Evolutionary conservation across 352 stramenopile genomes (phyloP).

Genomic region (Phytophthora megakarya): DNA sequence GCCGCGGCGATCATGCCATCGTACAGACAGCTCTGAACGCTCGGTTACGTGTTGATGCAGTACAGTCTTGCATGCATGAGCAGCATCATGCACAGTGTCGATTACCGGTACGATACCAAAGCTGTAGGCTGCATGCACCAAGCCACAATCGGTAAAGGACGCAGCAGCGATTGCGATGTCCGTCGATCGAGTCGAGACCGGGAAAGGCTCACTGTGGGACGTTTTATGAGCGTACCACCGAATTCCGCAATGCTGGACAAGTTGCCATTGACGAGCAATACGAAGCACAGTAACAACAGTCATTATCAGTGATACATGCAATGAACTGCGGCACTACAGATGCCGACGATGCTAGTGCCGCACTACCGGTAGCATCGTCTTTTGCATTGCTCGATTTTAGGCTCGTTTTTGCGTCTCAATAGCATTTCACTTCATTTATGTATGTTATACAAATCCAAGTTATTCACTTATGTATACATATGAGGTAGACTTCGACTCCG

Average conservation of each 20-base stretch:
- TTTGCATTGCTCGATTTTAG: too few relatives aligned
- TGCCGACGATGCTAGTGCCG: too few relatives aligned
- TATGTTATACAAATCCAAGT: too few relatives aligned
- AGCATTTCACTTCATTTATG: too few relatives aligned
- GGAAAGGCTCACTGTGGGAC: neutral
- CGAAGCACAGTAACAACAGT: too few relatives aligned
- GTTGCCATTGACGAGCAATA: neutral
- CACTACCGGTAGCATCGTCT: too few relatives aligned
- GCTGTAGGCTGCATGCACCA: neutral
- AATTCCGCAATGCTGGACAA: neutral
- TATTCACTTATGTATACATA: too few relatives aligned
- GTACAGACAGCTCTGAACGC: constrained; percentile 16
- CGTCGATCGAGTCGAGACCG: neutral
- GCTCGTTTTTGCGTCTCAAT: too few relatives aligned
- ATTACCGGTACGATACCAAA: neutral
- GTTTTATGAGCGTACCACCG: neutral
- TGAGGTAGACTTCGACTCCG: too few relatives aligned
- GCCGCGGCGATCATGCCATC: constrained; percentile 20
- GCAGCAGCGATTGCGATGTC: neutral
- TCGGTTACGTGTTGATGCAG: neutral
- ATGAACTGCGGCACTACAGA: too few relatives aligned
- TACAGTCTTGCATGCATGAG: too few relatives aligned
- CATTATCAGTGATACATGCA: neutral
- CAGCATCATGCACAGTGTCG: neutral
- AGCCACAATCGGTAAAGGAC: neutral